A percentile compares a stretch with the other conserved stretches of the same genome.
phyloP scores from a whole-genome alignment of 2,329 filamentous ascomycete genomes.

The Apiospora sp. region DNA sequence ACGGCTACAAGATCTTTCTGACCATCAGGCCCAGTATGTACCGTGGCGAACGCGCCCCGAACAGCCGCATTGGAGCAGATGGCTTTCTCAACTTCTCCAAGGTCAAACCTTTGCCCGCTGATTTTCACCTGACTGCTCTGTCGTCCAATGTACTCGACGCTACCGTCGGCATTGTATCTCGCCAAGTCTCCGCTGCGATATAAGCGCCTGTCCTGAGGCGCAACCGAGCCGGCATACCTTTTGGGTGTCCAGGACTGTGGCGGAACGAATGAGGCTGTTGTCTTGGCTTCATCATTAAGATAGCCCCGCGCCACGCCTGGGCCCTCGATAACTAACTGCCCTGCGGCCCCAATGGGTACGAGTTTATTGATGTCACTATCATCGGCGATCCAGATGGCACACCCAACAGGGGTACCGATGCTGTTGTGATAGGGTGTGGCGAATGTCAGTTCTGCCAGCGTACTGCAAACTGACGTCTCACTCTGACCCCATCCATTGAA shows the following conservation, averaged over 20 bases:
- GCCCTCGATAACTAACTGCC: conserved; percentile 32
- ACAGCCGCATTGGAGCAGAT: neutral
- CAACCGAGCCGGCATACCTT: neutral
- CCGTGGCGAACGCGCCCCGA: neutral
- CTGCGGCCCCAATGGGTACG: conserved; percentile 29
- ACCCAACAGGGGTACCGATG: conserved; percentile 22
- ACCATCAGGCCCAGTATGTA: neutral
- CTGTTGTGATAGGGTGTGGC: neutral
- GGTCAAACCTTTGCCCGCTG: conserved; percentile 4
- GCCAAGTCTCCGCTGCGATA: conserved; percentile 19
- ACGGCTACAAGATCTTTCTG: neutral
- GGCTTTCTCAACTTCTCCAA: conserved; percentile 20
- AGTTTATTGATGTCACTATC: conserved; percentile 23
- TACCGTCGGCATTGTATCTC: conserved; percentile 20
- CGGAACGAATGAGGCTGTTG: conserved; percentile 34
- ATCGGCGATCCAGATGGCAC: conserved; percentile 26
- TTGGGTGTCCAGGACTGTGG: neutral
- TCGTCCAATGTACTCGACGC: neutral
- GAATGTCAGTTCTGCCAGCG: neutral
- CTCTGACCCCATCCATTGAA: conserved; percentile 17
- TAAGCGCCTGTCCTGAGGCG: neutral
- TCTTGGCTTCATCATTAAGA: conserved; percentile 36
- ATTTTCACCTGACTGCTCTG: conserved; percentile 16
- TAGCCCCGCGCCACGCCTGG: conserved; percentile 40
- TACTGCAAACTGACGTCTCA: conserved; percentile 3